phyloP scores from a whole-genome alignment of 345 rosid genomes.

The Syzygium oleosum region DNA sequence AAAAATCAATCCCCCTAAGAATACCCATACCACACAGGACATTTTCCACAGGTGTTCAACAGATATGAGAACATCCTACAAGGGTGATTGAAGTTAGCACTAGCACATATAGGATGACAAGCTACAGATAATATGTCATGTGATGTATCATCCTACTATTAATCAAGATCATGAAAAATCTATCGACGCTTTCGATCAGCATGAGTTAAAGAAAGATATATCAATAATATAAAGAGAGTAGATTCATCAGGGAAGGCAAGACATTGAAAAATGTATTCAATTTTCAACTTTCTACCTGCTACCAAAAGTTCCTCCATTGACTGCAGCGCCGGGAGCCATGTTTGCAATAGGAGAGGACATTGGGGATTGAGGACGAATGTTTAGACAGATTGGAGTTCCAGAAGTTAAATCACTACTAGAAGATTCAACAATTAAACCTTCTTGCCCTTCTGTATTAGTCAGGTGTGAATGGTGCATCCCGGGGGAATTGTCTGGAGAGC shows the following conservation, averaged over 20 bases:
- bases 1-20: background rate
- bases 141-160: background rate
- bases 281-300: background rate
- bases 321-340: conserved; percentile 13
- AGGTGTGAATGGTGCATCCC: conserved; percentile 1
- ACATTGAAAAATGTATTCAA: background rate
- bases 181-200: background rate
- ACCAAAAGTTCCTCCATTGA: conserved; percentile 12
- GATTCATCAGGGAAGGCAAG: background rate
- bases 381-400: conserved; percentile 7
- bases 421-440: conserved; percentile 12
- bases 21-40: background rate
- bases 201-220: background rate
- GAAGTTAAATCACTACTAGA: conserved; percentile 18
- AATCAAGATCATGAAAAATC: background rate
- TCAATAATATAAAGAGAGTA: background rate
- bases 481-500: conserved; percentile 19
- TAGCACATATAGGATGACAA: background rate
- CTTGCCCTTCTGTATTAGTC: conserved; percentile 12
- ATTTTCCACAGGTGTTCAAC: background rate
- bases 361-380: conserved; percentile 16
- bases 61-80: background rate
- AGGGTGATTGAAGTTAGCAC: background rate
- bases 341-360: conserved; percentile 9
- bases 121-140: background rate